Percentiles rank a stretch among this genome's conserved stretches.
Evolutionary conservation across 2,329 filamentous ascomycete species (phyloP).

Genomic region (Plenodomus tracheiphilus): DNA sequence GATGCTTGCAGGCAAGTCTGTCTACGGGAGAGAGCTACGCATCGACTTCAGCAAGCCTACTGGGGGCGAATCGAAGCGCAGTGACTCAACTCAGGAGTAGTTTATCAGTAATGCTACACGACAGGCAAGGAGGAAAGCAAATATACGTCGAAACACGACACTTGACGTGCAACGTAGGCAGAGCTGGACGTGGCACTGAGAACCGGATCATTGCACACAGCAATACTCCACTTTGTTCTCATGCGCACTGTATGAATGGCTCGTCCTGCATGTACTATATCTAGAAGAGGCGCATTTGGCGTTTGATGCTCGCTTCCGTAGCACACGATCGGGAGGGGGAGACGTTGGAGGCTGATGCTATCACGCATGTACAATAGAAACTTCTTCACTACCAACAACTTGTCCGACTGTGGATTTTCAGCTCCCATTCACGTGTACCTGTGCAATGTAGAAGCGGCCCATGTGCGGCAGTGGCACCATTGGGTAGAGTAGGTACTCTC

Average conservation of each 20-base stretch:
- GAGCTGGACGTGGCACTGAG: neutral
- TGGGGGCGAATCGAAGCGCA: constrained; percentile 11
- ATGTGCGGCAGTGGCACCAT: too few relatives aligned
- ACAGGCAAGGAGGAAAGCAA: neutral
- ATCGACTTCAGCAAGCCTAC: constrained; percentile 62
- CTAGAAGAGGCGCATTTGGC: neutral
- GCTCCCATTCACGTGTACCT: too few relatives aligned
- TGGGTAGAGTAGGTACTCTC: too few relatives aligned
- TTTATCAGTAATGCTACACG: neutral
- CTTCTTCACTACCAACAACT: too few relatives aligned
- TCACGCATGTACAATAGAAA: neutral
- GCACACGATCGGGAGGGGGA: neutral
- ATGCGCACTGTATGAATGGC: neutral
- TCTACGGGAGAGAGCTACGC: constrained; percentile 69
- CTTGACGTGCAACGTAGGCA: neutral
- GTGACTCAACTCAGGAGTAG: constrained; percentile 21
- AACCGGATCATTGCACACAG: neutral
- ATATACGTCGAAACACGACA: neutral
- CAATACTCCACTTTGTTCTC: neutral
- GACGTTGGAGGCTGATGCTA: neutral
- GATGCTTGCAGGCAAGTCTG: constrained; percentile 57
- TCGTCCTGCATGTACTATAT: neutral
- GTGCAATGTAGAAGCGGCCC: too few relatives aligned
- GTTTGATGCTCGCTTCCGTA: neutral
- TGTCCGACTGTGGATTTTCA: too few relatives aligned